phyloP scores from a whole-genome alignment of 2,329 filamentous ascomycete genomes.

The Talaromyces sp. region DNA sequence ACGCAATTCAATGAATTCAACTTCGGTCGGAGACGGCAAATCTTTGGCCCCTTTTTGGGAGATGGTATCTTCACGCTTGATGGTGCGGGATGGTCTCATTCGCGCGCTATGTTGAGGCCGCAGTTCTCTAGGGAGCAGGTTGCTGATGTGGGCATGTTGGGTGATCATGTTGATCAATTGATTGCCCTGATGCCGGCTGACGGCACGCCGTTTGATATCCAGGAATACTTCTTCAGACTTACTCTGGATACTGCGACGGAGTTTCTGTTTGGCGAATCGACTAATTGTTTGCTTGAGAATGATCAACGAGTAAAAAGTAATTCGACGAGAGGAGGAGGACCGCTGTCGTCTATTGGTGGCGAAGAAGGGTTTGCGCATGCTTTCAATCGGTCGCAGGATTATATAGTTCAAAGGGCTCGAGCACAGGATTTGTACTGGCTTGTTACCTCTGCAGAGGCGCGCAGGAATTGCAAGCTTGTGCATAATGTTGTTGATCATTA shows the following conservation, averaged over 20 bases:
- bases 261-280: slow-evolving; percentile 59
- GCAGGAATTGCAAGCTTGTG: neutral
- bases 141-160: slow-evolving; percentile 54
- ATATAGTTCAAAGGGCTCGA: neutral
- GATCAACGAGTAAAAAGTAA: neutral
- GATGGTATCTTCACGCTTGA: slow-evolving; percentile 62
- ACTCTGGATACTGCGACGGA: slow-evolving; percentile 64
- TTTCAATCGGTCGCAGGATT: slow-evolving; percentile 9
- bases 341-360: slow-evolving; percentile 5
- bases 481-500: slow-evolving; percentile 42
- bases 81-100: slow-evolving; percentile 59
- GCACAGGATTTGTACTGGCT: slow-evolving; percentile 5
- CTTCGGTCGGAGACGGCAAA: slow-evolving; percentile 27
- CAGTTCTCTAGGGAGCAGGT: slow-evolving; percentile 42
- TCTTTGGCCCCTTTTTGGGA: slow-evolving; percentile 10
- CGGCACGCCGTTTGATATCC: slow-evolving; percentile 54
- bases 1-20: slow-evolving; percentile 13
- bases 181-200: slow-evolving; percentile 63
- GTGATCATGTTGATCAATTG: slow-evolving; percentile 52
- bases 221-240: slow-evolving; percentile 59
- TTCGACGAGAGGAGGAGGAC: no score
- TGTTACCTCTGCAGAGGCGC: neutral
- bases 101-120: slow-evolving; percentile 9
- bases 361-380: slow-evolving; percentile 8
- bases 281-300: slow-evolving; percentile 34